Base-by-base conservation (phyloP, 345 rosid species). In the Hypericum androsaemum region DNA sequence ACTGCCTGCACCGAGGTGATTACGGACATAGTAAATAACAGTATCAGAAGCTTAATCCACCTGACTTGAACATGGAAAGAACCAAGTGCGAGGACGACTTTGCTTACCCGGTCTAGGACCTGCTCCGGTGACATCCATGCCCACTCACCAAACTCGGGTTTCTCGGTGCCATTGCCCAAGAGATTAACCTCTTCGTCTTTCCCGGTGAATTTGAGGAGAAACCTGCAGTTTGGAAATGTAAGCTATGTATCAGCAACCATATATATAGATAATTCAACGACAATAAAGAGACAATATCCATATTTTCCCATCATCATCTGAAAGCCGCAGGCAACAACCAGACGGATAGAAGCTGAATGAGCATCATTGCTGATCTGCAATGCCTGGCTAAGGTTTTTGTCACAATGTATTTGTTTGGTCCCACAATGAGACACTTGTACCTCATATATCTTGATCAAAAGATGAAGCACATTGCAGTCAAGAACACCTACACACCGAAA, bases 61-160 rank as follows among this genome's bases (percentile, higher is more conserved):
- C 28, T 35, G 50, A 14, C 15, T 8, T 11, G 12, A 11, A 12
- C 10, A 14, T 10, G 5, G 12, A 10, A 43, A 60, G 9, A 37
- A 15, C 7, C 15, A 1, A 7, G 5, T 12, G 37, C 6, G 50
- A 16, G 41, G 11, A 39, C 48, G 42, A 68, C 28, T 9, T 44
- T 16, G 74, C 94, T 36, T 58, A 81, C 96, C 12, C 12, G 82
- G 51, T 85, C 81, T 36, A 81, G 52, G 39, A 85, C 39, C 69
- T 88, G 74, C 37, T 81, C 82, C 2, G 87, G 88, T 5, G 83
- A 70, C 66, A 82, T 66, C 98, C 98, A 85, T 5, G 76, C 65
- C 95, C 97, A 85, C 59, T 78, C 74, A 2, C 94, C 87, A 53
- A 92, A 92, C 75, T 92, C 97, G 0, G 98, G 85, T 69, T 83